Conservation (phyloP, 352 stramenopile species). For the Phytophthora litchii region DNA sequence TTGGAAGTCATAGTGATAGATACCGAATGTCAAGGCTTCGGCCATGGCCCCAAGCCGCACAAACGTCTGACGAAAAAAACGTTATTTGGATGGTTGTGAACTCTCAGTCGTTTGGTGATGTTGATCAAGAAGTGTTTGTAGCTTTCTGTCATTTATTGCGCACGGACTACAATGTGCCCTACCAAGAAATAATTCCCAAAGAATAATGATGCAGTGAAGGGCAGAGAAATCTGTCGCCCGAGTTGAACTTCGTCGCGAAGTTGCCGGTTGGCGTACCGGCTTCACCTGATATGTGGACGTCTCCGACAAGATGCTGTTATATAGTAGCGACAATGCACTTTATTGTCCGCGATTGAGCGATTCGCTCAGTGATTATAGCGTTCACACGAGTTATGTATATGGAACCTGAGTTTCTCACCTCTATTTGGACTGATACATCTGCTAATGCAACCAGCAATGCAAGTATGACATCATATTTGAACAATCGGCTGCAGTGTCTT, state of each 20-base stretch:
- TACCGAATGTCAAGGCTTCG: too few species aligned
- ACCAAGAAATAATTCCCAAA: conserved; percentile 3
- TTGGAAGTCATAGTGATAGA: too few species aligned
- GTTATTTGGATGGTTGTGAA: conserved; percentile 12
- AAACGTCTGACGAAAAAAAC: too few species aligned
- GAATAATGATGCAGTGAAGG: conserved; percentile 7
- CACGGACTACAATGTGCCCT: conserved; percentile 9
- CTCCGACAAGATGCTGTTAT: conserved; percentile 8
- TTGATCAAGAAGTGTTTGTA: conserved; percentile 7
- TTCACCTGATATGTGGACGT: conserved; percentile 33
- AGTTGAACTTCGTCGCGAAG: conserved; percentile 5
- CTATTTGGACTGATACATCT: too few species aligned
- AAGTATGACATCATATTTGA: too few species aligned
- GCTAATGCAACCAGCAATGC: too few species aligned
- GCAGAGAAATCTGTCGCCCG: not conserved
- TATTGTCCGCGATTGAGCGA: conserved; percentile 14
- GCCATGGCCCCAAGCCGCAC: too few species aligned
- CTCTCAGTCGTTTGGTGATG: conserved; percentile 4
- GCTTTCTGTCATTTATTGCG: not conserved
- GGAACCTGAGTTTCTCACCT: too few species aligned
- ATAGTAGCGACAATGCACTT: conserved; percentile 28
- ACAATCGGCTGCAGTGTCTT: too few species aligned
- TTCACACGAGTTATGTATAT: too few species aligned
- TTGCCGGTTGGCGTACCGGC: conserved; percentile 4
- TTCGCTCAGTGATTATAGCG: conserved; percentile 18